Evolutionary conservation across 768 basidiomycete species (phyloP), one percentile per base, ranked within the genome.

Genomic region (Rubroboletus pulcherrimus): DNA sequence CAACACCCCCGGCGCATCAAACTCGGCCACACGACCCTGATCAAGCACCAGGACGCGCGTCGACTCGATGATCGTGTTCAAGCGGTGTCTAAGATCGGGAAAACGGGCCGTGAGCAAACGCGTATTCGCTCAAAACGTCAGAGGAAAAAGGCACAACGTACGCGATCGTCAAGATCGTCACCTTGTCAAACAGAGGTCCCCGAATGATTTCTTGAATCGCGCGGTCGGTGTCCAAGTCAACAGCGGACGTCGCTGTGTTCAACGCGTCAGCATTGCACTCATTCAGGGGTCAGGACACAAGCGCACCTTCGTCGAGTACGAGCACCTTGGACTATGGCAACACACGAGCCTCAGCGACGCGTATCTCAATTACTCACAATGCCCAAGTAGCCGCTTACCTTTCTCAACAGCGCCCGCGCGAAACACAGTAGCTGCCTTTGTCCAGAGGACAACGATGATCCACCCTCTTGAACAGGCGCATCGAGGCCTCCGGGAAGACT

Each of bases 351-450:
- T 61, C 46, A 55, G 49, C 7, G 1, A 33, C 3, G 17, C 1
- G 10, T 33, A 11, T 31, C 26, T 24, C 41, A 1, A 1, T 21
- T 12, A 0, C 2, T 24, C 21, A 9, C 7, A 1, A 2, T 2
- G n/a, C 30, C 14, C 10, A n/a, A 24, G 15, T 21, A 42, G 0
- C 7, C 14, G 3, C 70, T 46, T 61, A 84, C 86, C 77, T 91
- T 89, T 52, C 88, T 78, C 54, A 96, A 71, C 39, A 95, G 69
- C 0, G 93, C 93, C 49, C 93, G 74, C 1, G 94, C 89, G 65
- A 97, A 93, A 68, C 93, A 97, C 11, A 98, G 67, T 5, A 98
- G 72, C 66, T 97, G 95, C 38, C 89, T 73, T 68, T 97, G 94
- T 6, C 95, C 95, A 29, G 88, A 75, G 9, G 87, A 90, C 47